These are phyloP conservation scores for Tagetes patula DNA, from an alignment of 129 eudicot species.

Conservation along the genomic window DNA sequence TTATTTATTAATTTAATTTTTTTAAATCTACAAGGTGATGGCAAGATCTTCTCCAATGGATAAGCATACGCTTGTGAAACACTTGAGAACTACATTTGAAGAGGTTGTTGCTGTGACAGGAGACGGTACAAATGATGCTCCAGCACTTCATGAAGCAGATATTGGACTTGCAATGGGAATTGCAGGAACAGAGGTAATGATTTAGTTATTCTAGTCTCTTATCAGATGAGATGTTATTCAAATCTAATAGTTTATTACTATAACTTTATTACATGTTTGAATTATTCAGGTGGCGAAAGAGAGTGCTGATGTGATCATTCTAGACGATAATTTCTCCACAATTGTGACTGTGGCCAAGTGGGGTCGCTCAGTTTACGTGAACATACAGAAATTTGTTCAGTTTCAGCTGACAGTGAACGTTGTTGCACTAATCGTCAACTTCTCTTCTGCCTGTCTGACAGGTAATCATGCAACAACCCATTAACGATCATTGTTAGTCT, in stretches of 20 bases:
- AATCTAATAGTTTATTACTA: background rate
- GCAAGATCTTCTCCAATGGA: conserved; percentile 98
- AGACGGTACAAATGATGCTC: conserved; percentile 98
- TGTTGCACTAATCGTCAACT: conserved; percentile 88
- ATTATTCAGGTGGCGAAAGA: conserved; percentile 85
- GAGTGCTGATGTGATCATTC: conserved; percentile 94
- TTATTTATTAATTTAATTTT: background rate
- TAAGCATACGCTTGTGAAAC: conserved; percentile 85
- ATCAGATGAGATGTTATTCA: background rate
- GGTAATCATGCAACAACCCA: conserved; percentile 45
- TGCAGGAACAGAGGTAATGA: conserved; percentile 84
- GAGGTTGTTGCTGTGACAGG: conserved; percentile 99
- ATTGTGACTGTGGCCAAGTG: conserved; percentile 91
- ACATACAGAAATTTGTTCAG: conserved; percentile 95
- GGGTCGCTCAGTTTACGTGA: conserved; percentile 97
- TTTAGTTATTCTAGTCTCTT: background rate
- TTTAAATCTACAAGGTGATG: conserved; percentile 59
- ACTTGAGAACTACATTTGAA: conserved; percentile 66
- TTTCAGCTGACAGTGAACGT: conserved; percentile 92
- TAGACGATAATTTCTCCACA: conserved; percentile 91
- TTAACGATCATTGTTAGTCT: background rate
- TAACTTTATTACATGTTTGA: background rate
- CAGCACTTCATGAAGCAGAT: conserved; percentile 99
- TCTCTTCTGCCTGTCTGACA: conserved; percentile 89
- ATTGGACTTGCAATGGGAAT: conserved; percentile 99